Conservation (phyloP, 2,329 filamentous ascomycete genomes). For the Aspergillus oerlinghausenensis region DNA sequence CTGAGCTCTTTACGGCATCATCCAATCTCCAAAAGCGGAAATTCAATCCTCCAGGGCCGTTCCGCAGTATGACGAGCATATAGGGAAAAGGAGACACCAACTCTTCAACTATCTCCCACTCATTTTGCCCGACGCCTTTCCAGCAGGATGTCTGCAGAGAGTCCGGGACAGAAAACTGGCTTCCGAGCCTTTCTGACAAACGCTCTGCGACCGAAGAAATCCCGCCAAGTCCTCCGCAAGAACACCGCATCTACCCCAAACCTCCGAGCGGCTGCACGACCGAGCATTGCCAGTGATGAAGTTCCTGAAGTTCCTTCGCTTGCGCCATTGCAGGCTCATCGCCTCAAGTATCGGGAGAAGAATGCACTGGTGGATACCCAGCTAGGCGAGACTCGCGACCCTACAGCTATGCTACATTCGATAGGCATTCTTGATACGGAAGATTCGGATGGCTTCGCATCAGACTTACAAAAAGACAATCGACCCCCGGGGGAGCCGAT, state of each 20-base stretch:
- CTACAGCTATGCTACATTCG: constrained; percentile 33
- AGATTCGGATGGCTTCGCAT: constrained; percentile 10
- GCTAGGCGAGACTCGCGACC: constrained; percentile 34
- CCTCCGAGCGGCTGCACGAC: constrained; percentile 19
- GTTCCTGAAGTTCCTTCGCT: constrained; percentile 27
- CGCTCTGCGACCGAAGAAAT: constrained; percentile 32
- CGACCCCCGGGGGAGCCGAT: constrained; percentile 36
- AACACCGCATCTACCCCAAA: constrained; percentile 26
- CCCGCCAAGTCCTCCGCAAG: constrained; percentile 34
- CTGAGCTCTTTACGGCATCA: background rate
- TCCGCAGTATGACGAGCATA: background rate
- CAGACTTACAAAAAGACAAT: constrained; percentile 14
- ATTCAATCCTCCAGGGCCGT: background rate
- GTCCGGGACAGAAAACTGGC: constrained; percentile 26
- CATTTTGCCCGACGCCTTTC: background rate
- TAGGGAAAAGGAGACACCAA: background rate
- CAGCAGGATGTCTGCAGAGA: constrained; percentile 26
- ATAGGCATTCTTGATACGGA: constrained; percentile 32
- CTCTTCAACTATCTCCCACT: background rate
- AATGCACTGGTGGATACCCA: constrained; percentile 30
- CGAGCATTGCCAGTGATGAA: constrained; percentile 18
- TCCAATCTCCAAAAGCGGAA: background rate
- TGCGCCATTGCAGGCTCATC: constrained; percentile 32
- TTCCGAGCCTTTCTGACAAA: constrained; percentile 26
- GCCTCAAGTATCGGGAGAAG: constrained; percentile 27